Evolutionary conservation across 2,329 filamentous ascomycete species (phyloP), one percentile per base, ranked within the genome.

Genomic region (Ophiostoma populinum): DNA sequence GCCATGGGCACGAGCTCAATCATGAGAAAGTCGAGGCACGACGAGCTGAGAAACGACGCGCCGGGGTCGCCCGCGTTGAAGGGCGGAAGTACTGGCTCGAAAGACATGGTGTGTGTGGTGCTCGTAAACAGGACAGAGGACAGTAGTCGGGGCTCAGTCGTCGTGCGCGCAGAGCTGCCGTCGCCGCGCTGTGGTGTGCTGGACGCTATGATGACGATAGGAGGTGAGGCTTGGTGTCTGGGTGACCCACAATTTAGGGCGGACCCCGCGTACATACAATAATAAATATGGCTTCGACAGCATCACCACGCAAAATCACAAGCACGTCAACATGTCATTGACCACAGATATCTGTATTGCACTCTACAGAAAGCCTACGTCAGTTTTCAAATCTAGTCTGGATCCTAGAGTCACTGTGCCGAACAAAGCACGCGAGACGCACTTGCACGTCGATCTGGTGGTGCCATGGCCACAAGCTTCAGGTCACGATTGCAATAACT

Each of bases 1-100:
- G 87, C 81, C 63, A 95, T 78, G 25, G 90, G 90, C 12, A 98
- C 90, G 37, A 98, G 72, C 61, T 98, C 90, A 52, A 95, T 95
- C 47, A 98, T 71, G 38, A 98, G 71, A 47, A 98, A 79, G 57
- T 98, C 90, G 48, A 98, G 74, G 53, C 80, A 85, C 32, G 87
- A 90, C 38, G 78, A 73, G 59, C 71, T 78, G 47, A 94, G 66
- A 58, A 86, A 80, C 41, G 74, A 47, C 39, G 80, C 78, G 40
- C 65, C 65, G 24, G 81, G 79, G 56, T 92, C 83, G 44, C 67
- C 68, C 46, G 74, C 63, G 55, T 76, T 79, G 61, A 71, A 77
- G 11, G 74, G 71, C 2, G 75, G 75, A 49, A 74, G 62, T 30
- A 75, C 66, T 29, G 71, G 58, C 44, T 85, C 78, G 59, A 82